Base-by-base conservation (phyloP, 2,329 filamentous ascomycete species). In the Paraconiothyrium sp. region DNA sequence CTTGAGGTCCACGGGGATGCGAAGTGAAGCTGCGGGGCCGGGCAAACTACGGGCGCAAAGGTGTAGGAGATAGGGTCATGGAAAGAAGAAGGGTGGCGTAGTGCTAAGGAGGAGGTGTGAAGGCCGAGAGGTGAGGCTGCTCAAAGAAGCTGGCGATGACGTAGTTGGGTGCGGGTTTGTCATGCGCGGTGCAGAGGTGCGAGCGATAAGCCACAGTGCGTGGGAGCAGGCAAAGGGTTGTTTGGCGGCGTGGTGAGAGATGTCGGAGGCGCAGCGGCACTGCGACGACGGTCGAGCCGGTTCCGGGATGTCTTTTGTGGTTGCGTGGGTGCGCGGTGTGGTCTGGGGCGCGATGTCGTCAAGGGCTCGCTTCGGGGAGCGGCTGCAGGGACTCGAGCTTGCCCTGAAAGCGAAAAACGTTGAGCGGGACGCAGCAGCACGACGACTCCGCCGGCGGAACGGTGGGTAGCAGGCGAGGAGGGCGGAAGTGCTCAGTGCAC, bases 61-160 rank as follows among this genome's bases (percentile, higher is more conserved):
- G 46, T 39, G 58, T 64, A 70, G 64, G 67, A 50, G 46, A 62
- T 64, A 66, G 62, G 70, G 60, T 63, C 71, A 71, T 73, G 68
- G 69, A 68, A 69, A 64, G 67, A 64, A 60, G 63, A 56, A 62
- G n/a, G 43, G 52, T 48, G 52, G 59, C 22, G 55, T 41, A 43
- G 35, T 13, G 37, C 37, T 34, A n/a, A 39, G 37, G 37, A 5
- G 37, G 37, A 39, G 39, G 9, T n/a, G 54, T 43, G 57, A 41
- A 20, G 22, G 35, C 14, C 34, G 49, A 44, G 20, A 43, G 57
- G 57, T 39, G 43, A 56, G 43, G 43, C n/a, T 37, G 35, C 30
- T 56, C 54, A 56, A 56, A 56, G 43, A 56, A 46, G 52, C 39
- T 30, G 43, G 4, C 54, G 54, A 56, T 56, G 54, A 56, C 54